phyloP scores from a whole-genome alignment of 768 basidiomycete genomes.

The Auriscalpium orientale region DNA sequence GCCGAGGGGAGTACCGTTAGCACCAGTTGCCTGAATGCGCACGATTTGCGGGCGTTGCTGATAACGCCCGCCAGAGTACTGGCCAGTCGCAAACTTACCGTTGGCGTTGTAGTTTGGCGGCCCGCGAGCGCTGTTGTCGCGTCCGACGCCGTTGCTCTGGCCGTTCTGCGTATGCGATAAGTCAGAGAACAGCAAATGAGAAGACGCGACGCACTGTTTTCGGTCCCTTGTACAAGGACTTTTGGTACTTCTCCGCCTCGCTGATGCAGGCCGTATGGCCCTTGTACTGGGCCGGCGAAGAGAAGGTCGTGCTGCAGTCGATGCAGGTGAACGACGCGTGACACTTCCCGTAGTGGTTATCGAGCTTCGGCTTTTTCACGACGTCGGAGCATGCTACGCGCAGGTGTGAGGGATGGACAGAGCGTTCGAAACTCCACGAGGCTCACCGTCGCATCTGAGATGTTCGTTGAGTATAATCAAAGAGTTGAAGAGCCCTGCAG shows the following conservation, averaged over 20 bases:
- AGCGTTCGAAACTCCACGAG: background rate
- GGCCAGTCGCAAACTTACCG: constrained; percentile 16
- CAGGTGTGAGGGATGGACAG: background rate
- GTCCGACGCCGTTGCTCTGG: background rate
- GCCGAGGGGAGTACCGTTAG: constrained; percentile 68
- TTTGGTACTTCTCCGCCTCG: constrained; percentile 93
- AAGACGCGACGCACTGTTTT: constrained; percentile 38
- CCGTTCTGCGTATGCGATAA: background rate
- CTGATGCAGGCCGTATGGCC: constrained; percentile 76
- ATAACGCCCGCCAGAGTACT: constrained; percentile 1
- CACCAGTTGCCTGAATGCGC: constrained; percentile 39
- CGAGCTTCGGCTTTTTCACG: constrained; percentile 90
- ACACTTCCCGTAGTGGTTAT: constrained; percentile 63
- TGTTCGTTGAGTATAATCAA: background rate
- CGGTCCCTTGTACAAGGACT: constrained; percentile 73
- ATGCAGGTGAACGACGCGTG: constrained; percentile 70
- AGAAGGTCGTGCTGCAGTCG: constrained; percentile 84
- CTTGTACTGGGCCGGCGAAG: constrained; percentile 70
- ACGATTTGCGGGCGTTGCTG: constrained; percentile 4
- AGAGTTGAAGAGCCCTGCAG: constrained; percentile 14
- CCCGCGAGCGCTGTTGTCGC: constrained; percentile 2
- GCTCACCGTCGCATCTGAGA: constrained; percentile 18
- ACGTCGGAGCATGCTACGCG: constrained; percentile 69
- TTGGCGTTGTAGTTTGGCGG: constrained; percentile 4
- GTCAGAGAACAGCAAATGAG: constrained; percentile 19